Conservation (phyloP, 1,284 basidiomycete species). For the Exobasidium cylindrosporum region DNA sequence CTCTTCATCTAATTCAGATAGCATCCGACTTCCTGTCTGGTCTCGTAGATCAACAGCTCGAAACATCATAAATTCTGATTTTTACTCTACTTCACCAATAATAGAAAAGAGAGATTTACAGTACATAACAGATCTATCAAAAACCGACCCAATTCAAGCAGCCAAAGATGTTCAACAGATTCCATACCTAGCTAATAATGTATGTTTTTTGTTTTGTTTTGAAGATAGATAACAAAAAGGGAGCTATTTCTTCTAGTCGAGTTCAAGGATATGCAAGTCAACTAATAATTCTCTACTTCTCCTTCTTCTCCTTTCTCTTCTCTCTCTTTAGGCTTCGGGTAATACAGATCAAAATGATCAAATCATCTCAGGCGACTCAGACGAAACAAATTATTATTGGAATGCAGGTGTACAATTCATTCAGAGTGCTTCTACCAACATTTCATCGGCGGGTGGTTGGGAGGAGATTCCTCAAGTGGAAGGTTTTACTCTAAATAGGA, state of each 20-base stretch:
- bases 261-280: background rate
- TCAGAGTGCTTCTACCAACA: conserved; percentile 16
- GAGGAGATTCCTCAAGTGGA: conserved; percentile 25
- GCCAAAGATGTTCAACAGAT: conserved; percentile 16
- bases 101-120: background rate
- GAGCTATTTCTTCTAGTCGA: no score
- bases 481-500: conserved; percentile 40
- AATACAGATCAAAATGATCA: conserved; percentile 21
- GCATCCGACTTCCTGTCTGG: background rate
- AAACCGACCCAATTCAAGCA: conserved; percentile 26
- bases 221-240: no score
- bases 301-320: background rate
- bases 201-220: background rate
- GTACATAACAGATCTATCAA: background rate
- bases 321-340: background rate
- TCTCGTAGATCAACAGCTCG: background rate
- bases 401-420: conserved; percentile 28
- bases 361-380: conserved; percentile 27
- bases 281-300: background rate
- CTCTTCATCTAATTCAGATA: background rate
- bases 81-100: background rate
- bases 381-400: conserved; percentile 21
- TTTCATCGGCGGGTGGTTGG: conserved; percentile 24
- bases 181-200: conserved; percentile 15
- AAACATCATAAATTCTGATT: background rate